Conservation (phyloP, 352 stramenopile genomes). For the Phytophthora uliginosa region DNA sequence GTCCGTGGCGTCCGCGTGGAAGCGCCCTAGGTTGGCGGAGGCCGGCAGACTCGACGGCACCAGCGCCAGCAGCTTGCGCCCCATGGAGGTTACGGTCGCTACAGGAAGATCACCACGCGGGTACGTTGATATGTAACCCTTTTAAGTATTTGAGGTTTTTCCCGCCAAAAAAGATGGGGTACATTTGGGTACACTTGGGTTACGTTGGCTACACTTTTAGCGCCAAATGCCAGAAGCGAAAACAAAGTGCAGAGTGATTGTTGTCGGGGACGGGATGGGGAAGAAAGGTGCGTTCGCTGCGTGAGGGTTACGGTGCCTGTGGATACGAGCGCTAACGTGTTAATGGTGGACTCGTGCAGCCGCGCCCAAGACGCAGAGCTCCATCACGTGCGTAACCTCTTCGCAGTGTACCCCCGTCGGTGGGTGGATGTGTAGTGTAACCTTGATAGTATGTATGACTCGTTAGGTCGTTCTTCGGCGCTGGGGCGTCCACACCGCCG, state of each 20-base stretch:
- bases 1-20: constrained; percentile 73
- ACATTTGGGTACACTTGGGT: neutral
- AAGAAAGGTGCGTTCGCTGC: constrained; percentile 33
- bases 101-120: neutral
- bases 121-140: neutral
- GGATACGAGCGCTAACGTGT: neutral
- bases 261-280: constrained; percentile 24
- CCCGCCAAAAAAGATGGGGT: neutral
- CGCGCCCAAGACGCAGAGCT: constrained; percentile 56
- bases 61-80: constrained; percentile 59
- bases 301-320: neutral
- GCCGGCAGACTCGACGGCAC: constrained; percentile 50
- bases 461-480: constrained; percentile 70
- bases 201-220: constrained; percentile 9
- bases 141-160: neutral
- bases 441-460: neutral
- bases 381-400: constrained; percentile 61
- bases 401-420: neutral
- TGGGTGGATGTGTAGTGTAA: neutral
- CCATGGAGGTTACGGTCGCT: constrained; percentile 35
- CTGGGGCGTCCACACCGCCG: constrained; percentile 26
- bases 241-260: neutral
- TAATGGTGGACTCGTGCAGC: neutral
- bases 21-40: constrained; percentile 59
- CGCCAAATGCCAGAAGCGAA: constrained; percentile 6